These are phyloP conservation scores for Vachellia pachyceras DNA, from an alignment of 306 rosid species.

Conservation along the genomic window DNA sequence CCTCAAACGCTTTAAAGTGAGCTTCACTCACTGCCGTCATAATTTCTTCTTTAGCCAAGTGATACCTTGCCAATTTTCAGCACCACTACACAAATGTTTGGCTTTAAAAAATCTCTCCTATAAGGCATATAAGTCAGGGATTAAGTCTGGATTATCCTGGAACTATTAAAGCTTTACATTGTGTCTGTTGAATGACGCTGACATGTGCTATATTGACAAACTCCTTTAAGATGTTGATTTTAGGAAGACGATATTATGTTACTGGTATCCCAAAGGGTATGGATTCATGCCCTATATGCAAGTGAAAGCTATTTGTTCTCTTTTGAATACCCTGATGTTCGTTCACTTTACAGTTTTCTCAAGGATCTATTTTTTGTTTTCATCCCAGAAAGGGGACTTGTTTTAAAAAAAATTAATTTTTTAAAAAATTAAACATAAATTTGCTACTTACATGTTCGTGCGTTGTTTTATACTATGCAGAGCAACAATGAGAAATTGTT, in stretches of 20 bases:
- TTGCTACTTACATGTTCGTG: slow-evolving; percentile 37
- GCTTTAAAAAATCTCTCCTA: no score
- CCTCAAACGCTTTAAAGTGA: no score
- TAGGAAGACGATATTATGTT: neutral
- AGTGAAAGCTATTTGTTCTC: slow-evolving; percentile 23
- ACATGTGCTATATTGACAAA: neutral
- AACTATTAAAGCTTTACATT: neutral
- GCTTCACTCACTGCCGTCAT: no score
- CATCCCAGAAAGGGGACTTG: neutral
- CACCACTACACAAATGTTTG: no score
- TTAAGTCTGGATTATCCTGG: neutral
- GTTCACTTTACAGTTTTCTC: slow-evolving; percentile 32
- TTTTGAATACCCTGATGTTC: slow-evolving; percentile 21
- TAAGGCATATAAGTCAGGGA: neutral
- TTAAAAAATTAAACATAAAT: slow-evolving; percentile 17
- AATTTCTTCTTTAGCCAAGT: no score
- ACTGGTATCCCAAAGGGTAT: neutral
- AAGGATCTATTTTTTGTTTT: slow-evolving; percentile 9
- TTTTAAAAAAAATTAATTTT: slow-evolving; percentile 17
- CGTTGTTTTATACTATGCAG: slow-evolving; percentile 54
- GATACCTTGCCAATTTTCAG: no score
- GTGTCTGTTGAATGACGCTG: neutral
- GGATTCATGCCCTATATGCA: neutral
- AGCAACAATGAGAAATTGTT: slow-evolving; percentile 96
- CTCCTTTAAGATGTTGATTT: neutral